Conservation (phyloP, 352 stramenopile species). For the Phytophthora ohioensis region DNA sequence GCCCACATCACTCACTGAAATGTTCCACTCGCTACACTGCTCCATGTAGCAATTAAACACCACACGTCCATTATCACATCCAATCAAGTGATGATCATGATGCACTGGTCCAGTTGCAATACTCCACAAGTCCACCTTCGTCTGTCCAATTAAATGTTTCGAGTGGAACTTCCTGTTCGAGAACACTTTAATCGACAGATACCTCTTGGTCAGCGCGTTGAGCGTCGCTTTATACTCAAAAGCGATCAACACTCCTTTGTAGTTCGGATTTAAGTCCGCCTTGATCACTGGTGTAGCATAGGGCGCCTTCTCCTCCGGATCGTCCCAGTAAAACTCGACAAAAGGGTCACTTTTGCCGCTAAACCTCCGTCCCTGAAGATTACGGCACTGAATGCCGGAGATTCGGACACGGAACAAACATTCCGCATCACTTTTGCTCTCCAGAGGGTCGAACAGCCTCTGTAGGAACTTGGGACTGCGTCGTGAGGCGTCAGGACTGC, state of each 20-base stretch:
- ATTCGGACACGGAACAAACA: conserved; percentile 88
- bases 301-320: conserved; percentile 66
- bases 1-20: conserved; percentile 87
- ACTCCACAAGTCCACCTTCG: conserved; percentile 83
- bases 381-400: conserved; percentile 89
- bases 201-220: conserved; percentile 61
- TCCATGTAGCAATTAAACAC: conserved; percentile 95
- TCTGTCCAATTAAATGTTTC: conserved; percentile 80
- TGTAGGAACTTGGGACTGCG: conserved; percentile 75
- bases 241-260: conserved; percentile 86
- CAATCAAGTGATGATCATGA: conserved; percentile 87
- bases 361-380: conserved; percentile 81
- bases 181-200: conserved; percentile 83
- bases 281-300: conserved; percentile 89
- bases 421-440: conserved; percentile 64
- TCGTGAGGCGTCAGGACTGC: conserved; percentile 41
- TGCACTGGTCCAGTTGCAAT: conserved; percentile 88
- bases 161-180: conserved; percentile 83
- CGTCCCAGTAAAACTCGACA: conserved; percentile 91
- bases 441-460: conserved; percentile 71
- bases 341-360: conserved; percentile 89
- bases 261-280: conserved; percentile 89
- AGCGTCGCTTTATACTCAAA: conserved; percentile 88
- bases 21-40: conserved; percentile 91
- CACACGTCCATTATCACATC: conserved; percentile 88